Base-by-base conservation (phyloP, 2,329 filamentous ascomycete genomes). In the Aspergillus sp. region DNA sequence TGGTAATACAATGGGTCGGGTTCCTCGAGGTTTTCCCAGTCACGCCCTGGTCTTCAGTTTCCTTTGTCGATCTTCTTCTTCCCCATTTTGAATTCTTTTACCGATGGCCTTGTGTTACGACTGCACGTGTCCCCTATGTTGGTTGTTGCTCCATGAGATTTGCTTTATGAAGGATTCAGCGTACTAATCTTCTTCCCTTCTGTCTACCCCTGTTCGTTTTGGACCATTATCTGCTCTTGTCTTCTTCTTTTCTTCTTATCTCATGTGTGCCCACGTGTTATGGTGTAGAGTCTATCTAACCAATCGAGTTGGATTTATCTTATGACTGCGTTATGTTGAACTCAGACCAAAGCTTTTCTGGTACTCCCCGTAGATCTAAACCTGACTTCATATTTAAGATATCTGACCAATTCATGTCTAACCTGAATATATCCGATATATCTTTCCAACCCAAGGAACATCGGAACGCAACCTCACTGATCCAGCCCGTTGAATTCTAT, bases 401-500 rank as follows among this genome's bases (percentile, higher is more conserved):
- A 29, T 29, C 7, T 29, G 7, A 29, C 25, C 25, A 9, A 10
- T 29, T 11, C 21, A 43, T 29, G 23, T 45, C 21, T 25, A 45
- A n/a, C 20, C 40, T 20, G 21, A 29, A 10, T 29, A 29, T 10
- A 10, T 11, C 7, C n/a, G n/a, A n/a, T n/a, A 65, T 31, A 38
- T 17, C 38, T 29, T 40, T 20, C 25, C 25, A 6, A 2, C 5
- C 25, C 25, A 25, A 31, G 50, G 20, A 43, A 50, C 14, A 38
- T n/a, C 14, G 34, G n/a, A 49, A 44, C 25, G 7, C 25, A 40
- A 38, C 44, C 23, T 62, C 55, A 76, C 53, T 73, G 71, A 78
- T 96, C 91, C 73, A 95, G 73, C 1, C 94, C 94, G 76, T 97
- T 91, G 64, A 95, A 81, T 73, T 96, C 90, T 63, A 97, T 88